phyloP scores from a whole-genome alignment of 169 alveolate species.

The Babesia ovata region DNA sequence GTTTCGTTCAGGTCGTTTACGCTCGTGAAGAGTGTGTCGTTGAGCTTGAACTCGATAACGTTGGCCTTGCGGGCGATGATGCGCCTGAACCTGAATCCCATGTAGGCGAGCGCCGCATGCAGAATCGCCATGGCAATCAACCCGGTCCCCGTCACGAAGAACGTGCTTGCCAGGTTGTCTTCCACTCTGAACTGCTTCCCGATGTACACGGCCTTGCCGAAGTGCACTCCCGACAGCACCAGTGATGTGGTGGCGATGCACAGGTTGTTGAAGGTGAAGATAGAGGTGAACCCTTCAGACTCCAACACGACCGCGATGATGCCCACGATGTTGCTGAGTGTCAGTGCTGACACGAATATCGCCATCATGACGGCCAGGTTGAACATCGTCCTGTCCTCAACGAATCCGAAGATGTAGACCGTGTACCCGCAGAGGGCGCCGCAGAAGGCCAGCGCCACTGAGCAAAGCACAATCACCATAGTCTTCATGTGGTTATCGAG shows the following conservation, averaged over 20 bases:
- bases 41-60: slow-evolving; percentile 13
- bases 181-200: not conserved
- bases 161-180: not conserved
- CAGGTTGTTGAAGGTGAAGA: slow-evolving; percentile 11
- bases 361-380: slow-evolving; percentile 18
- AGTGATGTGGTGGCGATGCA: not conserved
- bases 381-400: not conserved
- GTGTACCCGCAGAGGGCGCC: slow-evolving; percentile 5
- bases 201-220: slow-evolving; percentile 17
- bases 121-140: slow-evolving; percentile 1
- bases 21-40: slow-evolving; percentile 1
- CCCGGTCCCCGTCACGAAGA: slow-evolving; percentile 19
- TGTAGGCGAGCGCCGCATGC: not conserved
- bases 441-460: not conserved
- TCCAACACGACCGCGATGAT: not conserved
- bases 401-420: not conserved
- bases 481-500: slow-evolving; percentile 3
- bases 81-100: slow-evolving; percentile 2
- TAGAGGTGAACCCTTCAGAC: not conserved
- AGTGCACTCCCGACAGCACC: slow-evolving; percentile 22
- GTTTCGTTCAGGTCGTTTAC: slow-evolving; percentile 7
- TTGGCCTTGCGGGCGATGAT: not conserved
- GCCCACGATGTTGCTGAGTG: slow-evolving; percentile 16
- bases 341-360: not conserved
- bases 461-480: not conserved